Base-by-base conservation (phyloP, 2,329 filamentous ascomycete species). In the Zasmidium citrigriseum region DNA sequence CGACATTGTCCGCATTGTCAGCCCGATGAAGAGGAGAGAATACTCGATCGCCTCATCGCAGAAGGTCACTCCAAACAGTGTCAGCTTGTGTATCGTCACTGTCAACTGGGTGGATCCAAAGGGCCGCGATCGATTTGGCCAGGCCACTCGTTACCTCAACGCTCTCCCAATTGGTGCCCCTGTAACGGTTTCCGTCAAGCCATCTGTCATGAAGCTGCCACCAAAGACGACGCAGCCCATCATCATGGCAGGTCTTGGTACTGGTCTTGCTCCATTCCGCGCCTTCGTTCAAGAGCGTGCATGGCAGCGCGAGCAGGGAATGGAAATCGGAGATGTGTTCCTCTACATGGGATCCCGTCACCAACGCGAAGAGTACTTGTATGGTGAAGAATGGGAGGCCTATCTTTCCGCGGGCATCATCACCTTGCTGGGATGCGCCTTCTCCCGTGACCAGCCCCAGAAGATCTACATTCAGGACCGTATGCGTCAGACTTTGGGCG, bases 381-480 rank as follows among this genome's bases (percentile, higher is more conserved):
- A 98, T 72, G 95, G 95, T 62, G 95, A 99, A 77, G 95, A 99
- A 77, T 99, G 95, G 95, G 95, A 99, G 77, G 95, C 95, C 0
- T 99, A 99, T 78, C 86, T 95, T 72, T 93, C 93, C 60, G 92
- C 95, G 0, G 95, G 95, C 52, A 91, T 99, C 68, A 93, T 99
- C 74, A 99, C 95, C 0, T 84, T 96, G 45, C 86, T 99, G 52
- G 95, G 95, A 53, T 87, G 91, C 52, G 95, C 95, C 46, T 99
- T 99, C 83, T 96, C 91, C 59, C 89, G 95, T 73, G 95, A 99
- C 74, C 95, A 99, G 83, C 89, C 91, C 16, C 84, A 97, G 80
- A 99, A 99, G 87, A 96, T 99, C 65, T 99, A 99, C 78, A 99
- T 99, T 72, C 95, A 99, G 81, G 95, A 99, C 75, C 86, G 93